Percentiles rank a stretch among this genome's conserved stretches.
Conservation (phyloP, 2,329 filamentous ascomycete genomes). For the Zopfia rhizophila region DNA sequence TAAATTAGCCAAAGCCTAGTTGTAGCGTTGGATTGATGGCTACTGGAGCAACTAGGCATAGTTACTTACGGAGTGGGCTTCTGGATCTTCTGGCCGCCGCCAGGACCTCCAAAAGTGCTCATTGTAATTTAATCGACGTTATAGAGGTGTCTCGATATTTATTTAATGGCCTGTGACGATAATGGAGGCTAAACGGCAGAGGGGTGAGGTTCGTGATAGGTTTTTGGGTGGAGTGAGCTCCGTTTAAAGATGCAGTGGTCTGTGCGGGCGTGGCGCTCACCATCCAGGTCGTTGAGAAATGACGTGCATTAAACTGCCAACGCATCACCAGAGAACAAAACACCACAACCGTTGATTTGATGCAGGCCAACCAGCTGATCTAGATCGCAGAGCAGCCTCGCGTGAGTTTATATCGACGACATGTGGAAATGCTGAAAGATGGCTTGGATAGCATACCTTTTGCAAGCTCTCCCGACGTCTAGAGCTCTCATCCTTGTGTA, state of each 20-base stretch:
- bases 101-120: slow-evolving; percentile 77
- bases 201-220: slow-evolving; percentile 10
- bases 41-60: not conserved
- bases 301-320: no score
- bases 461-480: no score
- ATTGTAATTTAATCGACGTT: slow-evolving; percentile 48
- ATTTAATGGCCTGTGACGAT: not conserved
- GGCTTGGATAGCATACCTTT: no score
- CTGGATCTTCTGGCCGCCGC: slow-evolving; percentile 69
- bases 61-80: slow-evolving; percentile 76
- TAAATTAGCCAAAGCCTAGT: slow-evolving; percentile 21
- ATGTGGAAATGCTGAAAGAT: no score
- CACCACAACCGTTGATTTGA: no score
- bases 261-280: slow-evolving; percentile 20
- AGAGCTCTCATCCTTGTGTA: no score
- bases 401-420: no score
- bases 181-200: slow-evolving; percentile 13
- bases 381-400: no score
- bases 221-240: slow-evolving; percentile 36
- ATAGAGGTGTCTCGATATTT: not conserved
- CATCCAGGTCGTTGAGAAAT: slow-evolving; percentile 28
- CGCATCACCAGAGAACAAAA: no score
- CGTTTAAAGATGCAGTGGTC: slow-evolving; percentile 35
- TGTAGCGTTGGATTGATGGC: slow-evolving; percentile 10
- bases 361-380: no score